These are phyloP conservation scores for Acanthamoeba castellanii DNA, from an alignment of 208 protist species.

Conservation along the genomic window DNA sequence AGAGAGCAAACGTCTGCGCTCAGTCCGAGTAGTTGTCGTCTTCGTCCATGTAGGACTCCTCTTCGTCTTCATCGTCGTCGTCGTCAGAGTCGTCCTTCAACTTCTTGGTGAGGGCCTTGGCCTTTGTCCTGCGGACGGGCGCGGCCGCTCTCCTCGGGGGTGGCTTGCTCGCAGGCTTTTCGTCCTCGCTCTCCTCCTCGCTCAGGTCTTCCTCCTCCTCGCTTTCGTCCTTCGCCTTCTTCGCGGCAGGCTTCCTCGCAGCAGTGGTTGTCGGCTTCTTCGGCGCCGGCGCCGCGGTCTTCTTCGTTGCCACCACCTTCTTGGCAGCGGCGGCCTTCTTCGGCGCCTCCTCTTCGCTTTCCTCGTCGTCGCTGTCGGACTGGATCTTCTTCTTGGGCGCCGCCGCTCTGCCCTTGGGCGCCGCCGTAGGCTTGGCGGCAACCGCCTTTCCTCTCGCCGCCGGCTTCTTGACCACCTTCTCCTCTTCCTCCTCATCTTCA, in stretches of 20 bases:
- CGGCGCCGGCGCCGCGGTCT: not conserved
- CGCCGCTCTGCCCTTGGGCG: not conserved
- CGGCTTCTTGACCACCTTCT: not conserved
- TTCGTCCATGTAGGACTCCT: constrained; percentile 31
- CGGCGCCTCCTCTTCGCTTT: constrained; percentile 20
- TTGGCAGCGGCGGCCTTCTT: not conserved
- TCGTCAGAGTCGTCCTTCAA: constrained; percentile 31
- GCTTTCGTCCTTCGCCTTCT: not conserved
- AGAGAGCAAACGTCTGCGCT: too few species aligned
- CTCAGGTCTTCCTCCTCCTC: constrained; percentile 42
- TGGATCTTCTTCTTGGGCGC: constrained; percentile 8
- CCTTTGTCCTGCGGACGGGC: not conserved
- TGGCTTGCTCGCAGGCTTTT: not conserved
- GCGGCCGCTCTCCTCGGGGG: not conserved
- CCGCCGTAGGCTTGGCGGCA: not conserved
- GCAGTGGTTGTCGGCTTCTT: not conserved
- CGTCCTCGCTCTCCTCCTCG: constrained; percentile 47
- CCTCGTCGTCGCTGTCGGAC: constrained; percentile 5
- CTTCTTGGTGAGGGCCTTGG: constrained; percentile 62
- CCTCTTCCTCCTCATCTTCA: constrained; percentile 8
- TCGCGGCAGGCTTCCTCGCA: not conserved
- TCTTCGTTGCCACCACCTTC: not conserved
- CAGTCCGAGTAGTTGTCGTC: constrained; percentile 44
- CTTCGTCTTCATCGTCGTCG: not conserved
- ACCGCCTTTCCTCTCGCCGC: not conserved